phyloP scores from a whole-genome alignment of 1,284 basidiomycete genomes.

The Puccinia horiana region DNA sequence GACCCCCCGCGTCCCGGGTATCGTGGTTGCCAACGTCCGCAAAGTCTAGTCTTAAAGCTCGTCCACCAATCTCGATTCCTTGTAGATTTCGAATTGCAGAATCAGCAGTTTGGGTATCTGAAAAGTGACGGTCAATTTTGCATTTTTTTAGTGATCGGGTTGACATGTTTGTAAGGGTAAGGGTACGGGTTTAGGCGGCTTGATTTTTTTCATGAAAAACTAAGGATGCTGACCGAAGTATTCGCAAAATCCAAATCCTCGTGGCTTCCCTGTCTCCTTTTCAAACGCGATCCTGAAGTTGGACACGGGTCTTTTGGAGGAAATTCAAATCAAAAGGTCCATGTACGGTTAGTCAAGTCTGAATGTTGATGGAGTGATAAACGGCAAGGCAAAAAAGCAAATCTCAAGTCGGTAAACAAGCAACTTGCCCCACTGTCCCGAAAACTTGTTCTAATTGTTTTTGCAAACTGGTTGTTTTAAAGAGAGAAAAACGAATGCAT shows the following conservation, averaged over 20 bases:
- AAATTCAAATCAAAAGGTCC: not conserved
- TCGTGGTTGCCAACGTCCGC: conserved; percentile 62
- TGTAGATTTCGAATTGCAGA: conserved; percentile 85
- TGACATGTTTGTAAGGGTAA: conserved; percentile 90
- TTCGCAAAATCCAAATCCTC: conserved; percentile 49
- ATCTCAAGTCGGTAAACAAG: not conserved
- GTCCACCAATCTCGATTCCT: conserved; percentile 73
- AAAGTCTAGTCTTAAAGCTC: conserved; percentile 79
- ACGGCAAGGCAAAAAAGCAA: not conserved
- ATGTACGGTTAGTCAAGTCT: not conserved
- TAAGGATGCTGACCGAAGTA: conserved; percentile 42
- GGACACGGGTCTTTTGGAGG: conserved; percentile 25
- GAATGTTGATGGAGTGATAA: not conserved
- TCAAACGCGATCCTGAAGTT: conserved; percentile 48
- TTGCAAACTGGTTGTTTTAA: conserved; percentile 17
- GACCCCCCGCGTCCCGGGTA: conserved; percentile 36
- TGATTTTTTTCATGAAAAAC: not conserved
- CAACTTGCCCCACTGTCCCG: conserved; percentile 35
- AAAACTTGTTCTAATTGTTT: conserved; percentile 47
- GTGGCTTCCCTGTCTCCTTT: conserved; percentile 41
- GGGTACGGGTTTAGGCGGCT: conserved; percentile 32
- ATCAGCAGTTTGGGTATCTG: conserved; percentile 86
- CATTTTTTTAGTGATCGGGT: conserved; percentile 82
- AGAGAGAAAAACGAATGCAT: not conserved
- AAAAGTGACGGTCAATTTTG: conserved; percentile 68